Percentiles rank a stretch among this genome's conserved stretches.
Evolutionary conservation across 345 rosid genomes (phyloP).

Genomic region (Pistacia integerrima): DNA sequence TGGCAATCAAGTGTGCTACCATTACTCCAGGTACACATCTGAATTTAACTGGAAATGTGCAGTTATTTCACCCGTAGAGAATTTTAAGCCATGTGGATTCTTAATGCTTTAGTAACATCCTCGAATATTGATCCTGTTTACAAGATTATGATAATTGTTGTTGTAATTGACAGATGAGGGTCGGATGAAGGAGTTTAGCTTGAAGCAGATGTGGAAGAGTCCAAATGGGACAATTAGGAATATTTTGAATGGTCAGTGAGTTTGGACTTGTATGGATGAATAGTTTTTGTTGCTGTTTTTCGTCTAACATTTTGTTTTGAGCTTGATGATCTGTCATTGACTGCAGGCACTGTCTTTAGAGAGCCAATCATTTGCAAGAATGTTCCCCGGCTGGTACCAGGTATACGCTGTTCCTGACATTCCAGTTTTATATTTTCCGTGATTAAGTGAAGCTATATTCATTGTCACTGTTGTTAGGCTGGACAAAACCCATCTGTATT

Average conservation of each 20-base stretch:
- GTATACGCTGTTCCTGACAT: conserved; percentile 31
- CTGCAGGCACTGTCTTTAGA: conserved; percentile 94
- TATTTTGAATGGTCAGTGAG: conserved; percentile 78
- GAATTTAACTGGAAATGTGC: neutral
- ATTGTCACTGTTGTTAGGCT: conserved; percentile 49
- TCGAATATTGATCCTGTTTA: neutral
- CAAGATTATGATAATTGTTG: conserved; percentile 12
- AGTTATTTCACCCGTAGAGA: neutral
- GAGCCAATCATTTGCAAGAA: conserved; percentile 97
- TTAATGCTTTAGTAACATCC: neutral
- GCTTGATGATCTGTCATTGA: conserved; percentile 20
- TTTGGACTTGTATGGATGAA: conserved; percentile 2
- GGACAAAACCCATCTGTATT: conserved; percentile 98
- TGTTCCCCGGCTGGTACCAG: conserved; percentile 82
- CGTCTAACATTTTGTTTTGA: neutral
- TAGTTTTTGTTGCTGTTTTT: conserved; percentile 11
- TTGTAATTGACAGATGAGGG: conserved; percentile 67
- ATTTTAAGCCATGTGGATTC: neutral
- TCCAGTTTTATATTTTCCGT: neutral
- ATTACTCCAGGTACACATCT: conserved; percentile 86
- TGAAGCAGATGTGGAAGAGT: conserved; percentile 98
- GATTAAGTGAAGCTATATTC: conserved; percentile 5
- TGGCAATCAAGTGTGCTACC: conserved; percentile 97
- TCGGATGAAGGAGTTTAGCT: conserved; percentile 79
- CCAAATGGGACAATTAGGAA: conserved; percentile 97